These are phyloP conservation scores for Petunia axillaris DNA, from an alignment of 257 asterid species.

Conservation along the genomic window DNA sequence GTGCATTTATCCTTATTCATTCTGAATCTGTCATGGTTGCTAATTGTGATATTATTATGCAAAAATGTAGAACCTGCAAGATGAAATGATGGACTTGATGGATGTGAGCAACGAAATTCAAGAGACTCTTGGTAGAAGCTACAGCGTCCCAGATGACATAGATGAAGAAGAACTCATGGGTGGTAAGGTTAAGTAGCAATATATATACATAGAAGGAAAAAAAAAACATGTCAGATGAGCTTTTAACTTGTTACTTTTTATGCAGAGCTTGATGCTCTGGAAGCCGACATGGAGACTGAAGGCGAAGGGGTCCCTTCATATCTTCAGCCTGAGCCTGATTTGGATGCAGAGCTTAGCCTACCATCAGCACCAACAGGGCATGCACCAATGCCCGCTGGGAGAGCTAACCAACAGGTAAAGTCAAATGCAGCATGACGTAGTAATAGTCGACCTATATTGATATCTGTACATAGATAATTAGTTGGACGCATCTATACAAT, in stretches of 20 bases:
- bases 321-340: conserved; percentile 87
- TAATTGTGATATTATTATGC: conserved; percentile 9
- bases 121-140: conserved; percentile 97
- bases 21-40: conserved; percentile 10
- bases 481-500: neutral
- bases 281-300: conserved; percentile 96
- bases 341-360: conserved; percentile 79
- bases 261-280: conserved; percentile 97
- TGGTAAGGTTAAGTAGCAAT: conserved; percentile 54
- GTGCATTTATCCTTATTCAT: neutral
- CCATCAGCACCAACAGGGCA: conserved; percentile 92
- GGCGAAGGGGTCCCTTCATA: conserved; percentile 88
- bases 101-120: conserved; percentile 97
- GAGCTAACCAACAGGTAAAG: conserved; percentile 66
- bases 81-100: conserved; percentile 99
- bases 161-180: conserved; percentile 98
- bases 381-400: conserved; percentile 54
- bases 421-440: neutral
- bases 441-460: neutral
- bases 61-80: conserved; percentile 75
- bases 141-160: conserved; percentile 90
- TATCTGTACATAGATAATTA: neutral
- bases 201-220: neutral
- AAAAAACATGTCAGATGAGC: neutral
- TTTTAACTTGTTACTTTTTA: neutral